Evolutionary conservation across 805 yeast species (phyloP).

Genomic region (Candida yuanshanica): DNA sequence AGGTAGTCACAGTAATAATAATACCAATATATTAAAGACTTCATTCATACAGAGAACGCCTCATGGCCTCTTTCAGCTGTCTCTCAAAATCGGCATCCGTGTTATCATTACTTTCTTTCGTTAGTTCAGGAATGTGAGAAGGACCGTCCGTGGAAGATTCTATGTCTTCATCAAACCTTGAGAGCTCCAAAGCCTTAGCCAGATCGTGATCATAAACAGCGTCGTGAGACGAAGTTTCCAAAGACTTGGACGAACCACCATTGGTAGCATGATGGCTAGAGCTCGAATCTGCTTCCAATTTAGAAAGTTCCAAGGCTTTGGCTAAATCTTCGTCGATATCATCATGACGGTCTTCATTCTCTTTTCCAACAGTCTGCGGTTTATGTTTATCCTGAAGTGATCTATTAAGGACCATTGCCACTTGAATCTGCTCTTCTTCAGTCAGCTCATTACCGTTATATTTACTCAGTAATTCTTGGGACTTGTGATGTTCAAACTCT

Average conservation of each 20-base stretch:
- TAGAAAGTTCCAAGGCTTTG: conserved; percentile 5
- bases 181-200: conserved; percentile 7
- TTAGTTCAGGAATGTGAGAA: background rate
- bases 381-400: conserved; percentile 15
- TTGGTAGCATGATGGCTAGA: background rate
- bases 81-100: conserved; percentile 7
- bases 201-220: conserved; percentile 12
- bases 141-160: background rate
- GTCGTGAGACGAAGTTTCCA: background rate
- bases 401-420: conserved; percentile 21
- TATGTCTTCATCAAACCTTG: conserved; percentile 3
- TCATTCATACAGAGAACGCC: conserved; percentile 18
- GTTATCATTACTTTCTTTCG: background rate
- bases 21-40: too few relatives aligned
- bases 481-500: conserved; percentile 10
- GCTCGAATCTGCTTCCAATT: background rate
- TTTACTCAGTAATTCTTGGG: conserved; percentile 13
- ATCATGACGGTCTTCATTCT: conserved; percentile 3
- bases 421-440: conserved; percentile 20
- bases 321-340: conserved; percentile 13
- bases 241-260: background rate
- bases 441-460: conserved; percentile 20
- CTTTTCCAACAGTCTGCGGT: conserved; percentile 7
- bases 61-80: conserved; percentile 21
- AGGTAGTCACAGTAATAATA: too few relatives aligned